These are phyloP conservation scores for Coemansia sp. DNA, from an alignment of 192 early-diverging fungal genomes.

Conservation along the genomic window DNA sequence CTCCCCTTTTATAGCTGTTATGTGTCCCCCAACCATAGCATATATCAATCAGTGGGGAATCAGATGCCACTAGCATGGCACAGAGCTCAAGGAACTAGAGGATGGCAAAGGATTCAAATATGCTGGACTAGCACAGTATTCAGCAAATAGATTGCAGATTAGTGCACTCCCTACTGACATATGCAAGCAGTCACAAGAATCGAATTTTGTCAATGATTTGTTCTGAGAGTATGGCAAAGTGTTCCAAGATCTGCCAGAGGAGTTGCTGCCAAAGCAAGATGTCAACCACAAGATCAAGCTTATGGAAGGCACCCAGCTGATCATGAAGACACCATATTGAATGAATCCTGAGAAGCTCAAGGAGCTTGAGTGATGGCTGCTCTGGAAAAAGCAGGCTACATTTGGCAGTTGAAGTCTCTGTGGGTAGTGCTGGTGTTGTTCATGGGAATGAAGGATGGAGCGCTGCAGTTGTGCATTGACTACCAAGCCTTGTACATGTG, in stretches of 20 bases:
- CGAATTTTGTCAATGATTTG: neutral
- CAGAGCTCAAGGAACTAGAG: no score
- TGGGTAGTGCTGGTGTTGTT: no score
- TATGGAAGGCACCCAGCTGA: neutral
- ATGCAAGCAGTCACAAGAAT: neutral
- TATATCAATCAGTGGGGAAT: no score
- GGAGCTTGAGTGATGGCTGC: conserved; percentile 16
- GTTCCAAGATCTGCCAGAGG: conserved; percentile 2
- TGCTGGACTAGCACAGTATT: neutral
- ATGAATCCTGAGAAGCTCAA: conserved; percentile 24
- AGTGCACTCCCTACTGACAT: neutral
- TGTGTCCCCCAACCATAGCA: no score
- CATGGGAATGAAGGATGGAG: no score
- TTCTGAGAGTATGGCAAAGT: neutral
- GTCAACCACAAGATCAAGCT: conserved; percentile 7
- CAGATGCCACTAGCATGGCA: no score
- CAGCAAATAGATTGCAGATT: neutral
- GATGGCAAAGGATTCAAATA: no score
- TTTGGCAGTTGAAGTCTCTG: no score
- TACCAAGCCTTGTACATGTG: no score
- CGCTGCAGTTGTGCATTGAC: no score
- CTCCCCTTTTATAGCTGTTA: no score
- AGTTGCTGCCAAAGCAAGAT: neutral
- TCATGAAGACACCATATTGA: conserved; percentile 15
- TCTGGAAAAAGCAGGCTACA: neutral